These are phyloP conservation scores for Mycena rosella DNA, from an alignment of 768 basidiomycete genomes.

Conservation along the genomic window DNA sequence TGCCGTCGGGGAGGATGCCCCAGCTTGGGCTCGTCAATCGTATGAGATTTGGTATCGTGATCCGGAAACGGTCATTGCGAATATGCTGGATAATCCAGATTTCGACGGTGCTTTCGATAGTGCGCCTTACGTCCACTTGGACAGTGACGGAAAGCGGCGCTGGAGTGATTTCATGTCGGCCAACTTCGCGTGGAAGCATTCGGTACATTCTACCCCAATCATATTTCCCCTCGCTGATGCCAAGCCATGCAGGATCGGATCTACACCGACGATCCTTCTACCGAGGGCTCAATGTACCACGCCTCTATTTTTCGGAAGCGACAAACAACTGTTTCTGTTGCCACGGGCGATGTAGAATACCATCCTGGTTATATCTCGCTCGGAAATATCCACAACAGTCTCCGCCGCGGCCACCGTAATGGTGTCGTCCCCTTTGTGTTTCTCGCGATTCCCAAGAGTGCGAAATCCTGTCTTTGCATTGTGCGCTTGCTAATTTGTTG, in stretches of 20 bases:
- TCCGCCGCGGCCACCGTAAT: slow-evolving; percentile 41
- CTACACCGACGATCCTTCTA: slow-evolving; percentile 18
- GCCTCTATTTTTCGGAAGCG: slow-evolving; percentile 41
- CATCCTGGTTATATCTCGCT: slow-evolving; percentile 40
- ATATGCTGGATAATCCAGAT: slow-evolving; percentile 50
- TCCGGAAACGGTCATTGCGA: slow-evolving; percentile 42
- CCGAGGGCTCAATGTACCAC: slow-evolving; percentile 22
- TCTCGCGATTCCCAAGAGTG: slow-evolving; percentile 48
- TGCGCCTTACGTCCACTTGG: slow-evolving; percentile 44
- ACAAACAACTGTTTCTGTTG: slow-evolving; percentile 45
- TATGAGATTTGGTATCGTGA: slow-evolving; percentile 52
- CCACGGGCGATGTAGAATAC: slow-evolving; percentile 40
- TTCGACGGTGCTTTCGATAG: slow-evolving; percentile 50
- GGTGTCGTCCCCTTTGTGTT: slow-evolving; percentile 41
- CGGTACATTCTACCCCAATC: slow-evolving; percentile 36
- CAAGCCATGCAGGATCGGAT: slow-evolving; percentile 16
- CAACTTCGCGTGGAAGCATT: slow-evolving; percentile 56
- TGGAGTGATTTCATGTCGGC: slow-evolving; percentile 56
- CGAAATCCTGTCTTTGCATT: too few relatives aligned
- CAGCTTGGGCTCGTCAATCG: slow-evolving; percentile 48
- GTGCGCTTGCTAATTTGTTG: background rate
- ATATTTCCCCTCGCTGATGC: background rate
- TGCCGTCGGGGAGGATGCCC: slow-evolving; percentile 32
- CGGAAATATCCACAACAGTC: slow-evolving; percentile 40
- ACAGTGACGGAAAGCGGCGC: slow-evolving; percentile 39